These are phyloP conservation scores for Pisolithus orientalis DNA, from an alignment of 768 basidiomycete genomes.

Conservation along the genomic window DNA sequence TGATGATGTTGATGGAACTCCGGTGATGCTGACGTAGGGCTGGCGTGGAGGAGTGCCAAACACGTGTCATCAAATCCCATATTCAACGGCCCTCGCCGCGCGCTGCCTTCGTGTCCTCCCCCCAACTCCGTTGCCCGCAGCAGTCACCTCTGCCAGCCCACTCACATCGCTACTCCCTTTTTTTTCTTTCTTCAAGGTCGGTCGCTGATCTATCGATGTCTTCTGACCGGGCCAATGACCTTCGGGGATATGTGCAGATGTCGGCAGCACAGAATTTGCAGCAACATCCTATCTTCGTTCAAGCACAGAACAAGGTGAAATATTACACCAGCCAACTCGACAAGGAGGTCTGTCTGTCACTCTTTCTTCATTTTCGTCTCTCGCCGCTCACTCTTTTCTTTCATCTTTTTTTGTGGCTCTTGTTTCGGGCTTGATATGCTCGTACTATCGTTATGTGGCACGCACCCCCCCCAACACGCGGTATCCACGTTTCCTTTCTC, in stretches of 20 bases:
- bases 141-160: slow-evolving; percentile 12
- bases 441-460: no score
- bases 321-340: slow-evolving; percentile 87
- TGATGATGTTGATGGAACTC: slow-evolving; percentile 5
- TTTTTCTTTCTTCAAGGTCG: slow-evolving; percentile 8
- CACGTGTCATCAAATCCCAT: slow-evolving; percentile 52
- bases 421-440: no score
- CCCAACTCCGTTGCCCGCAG: slow-evolving; percentile 16
- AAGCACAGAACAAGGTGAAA: slow-evolving; percentile 76
- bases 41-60: slow-evolving; percentile 36
- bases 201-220: background rate
- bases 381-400: background rate
- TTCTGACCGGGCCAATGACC: background rate
- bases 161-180: background rate
- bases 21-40: slow-evolving; percentile 36
- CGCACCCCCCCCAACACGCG: no score
- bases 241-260: slow-evolving; percentile 38
- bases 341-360: slow-evolving; percentile 71
- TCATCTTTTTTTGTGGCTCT: background rate
- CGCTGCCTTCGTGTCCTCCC: no score
- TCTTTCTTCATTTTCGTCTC: background rate
- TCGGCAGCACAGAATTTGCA: slow-evolving; percentile 78
- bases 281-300: slow-evolving; percentile 81
- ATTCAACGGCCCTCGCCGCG: slow-evolving; percentile 28
- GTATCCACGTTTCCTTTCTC: no score